These are phyloP conservation scores for Rhizopus arrhizus DNA, from an alignment of 371 early-diverging fungal genomes.

Conservation along the genomic window DNA sequence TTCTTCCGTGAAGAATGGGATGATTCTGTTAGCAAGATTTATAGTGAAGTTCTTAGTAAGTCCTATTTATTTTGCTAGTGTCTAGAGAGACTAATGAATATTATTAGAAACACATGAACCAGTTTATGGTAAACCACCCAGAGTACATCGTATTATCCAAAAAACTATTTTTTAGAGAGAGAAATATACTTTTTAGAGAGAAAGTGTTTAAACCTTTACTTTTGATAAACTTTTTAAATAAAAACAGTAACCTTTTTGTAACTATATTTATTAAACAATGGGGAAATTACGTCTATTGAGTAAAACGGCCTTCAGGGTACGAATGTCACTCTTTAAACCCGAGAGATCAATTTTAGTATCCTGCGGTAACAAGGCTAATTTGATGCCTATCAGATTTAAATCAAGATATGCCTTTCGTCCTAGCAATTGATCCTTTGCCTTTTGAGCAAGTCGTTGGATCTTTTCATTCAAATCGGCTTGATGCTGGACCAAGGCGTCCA, in stretches of 20 bases:
- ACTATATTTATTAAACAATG: too few relatives aligned
- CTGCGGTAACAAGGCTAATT: conserved; percentile 1
- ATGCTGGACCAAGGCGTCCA: conserved; percentile 23
- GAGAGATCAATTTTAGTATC: background rate
- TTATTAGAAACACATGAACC: conserved; percentile 46
- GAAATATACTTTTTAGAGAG: background rate
- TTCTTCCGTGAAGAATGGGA: conserved; percentile 83
- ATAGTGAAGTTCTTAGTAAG: conserved; percentile 62
- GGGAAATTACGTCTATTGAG: conserved; percentile 42
- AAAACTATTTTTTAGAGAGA: conserved; percentile 57
- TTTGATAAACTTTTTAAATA: too few relatives aligned
- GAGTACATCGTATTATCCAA: conserved; percentile 52
- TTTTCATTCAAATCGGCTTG: conserved; percentile 22
- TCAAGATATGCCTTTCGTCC: conserved; percentile 12
- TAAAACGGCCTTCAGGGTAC: conserved; percentile 35
- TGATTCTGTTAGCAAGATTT: conserved; percentile 68
- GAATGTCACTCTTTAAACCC: conserved; percentile 39
- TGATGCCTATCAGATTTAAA: conserved; percentile 12
- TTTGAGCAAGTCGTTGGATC: conserved; percentile 9
- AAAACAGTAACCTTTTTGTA: too few relatives aligned
- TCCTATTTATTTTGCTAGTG: conserved; percentile 2
- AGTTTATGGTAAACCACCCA: conserved; percentile 62
- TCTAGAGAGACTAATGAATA: too few relatives aligned
- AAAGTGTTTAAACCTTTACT: too few relatives aligned
- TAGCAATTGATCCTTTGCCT: conserved; percentile 7